Evolutionary conservation across 495 filamentous ascomycete species (phyloP).

Genomic region (Daldinia grandis): DNA sequence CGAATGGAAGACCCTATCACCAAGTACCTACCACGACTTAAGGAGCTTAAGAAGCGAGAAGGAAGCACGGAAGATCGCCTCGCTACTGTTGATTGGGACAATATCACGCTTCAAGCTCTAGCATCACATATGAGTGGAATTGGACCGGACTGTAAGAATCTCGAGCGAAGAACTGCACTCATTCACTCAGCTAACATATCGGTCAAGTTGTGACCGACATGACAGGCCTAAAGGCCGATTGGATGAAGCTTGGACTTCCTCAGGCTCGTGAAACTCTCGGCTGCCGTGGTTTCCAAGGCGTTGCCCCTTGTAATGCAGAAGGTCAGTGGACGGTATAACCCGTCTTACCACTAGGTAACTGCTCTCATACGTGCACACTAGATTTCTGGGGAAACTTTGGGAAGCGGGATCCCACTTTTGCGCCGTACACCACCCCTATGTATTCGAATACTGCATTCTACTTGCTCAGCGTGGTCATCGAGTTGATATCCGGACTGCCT

Average conservation of each 20-base stretch:
- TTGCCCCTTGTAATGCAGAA: not conserved
- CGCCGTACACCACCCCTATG: not conserved
- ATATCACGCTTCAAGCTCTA: conserved; percentile 58
- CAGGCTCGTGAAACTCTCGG: not conserved
- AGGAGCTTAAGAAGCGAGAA: conserved; percentile 20
- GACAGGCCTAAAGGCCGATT: conserved; percentile 27
- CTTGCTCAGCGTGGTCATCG: not conserved
- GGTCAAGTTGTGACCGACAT: conserved; percentile 37
- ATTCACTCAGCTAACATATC: not conserved
- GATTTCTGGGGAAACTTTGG: not conserved
- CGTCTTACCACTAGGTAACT: not conserved
- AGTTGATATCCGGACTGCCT: not conserved
- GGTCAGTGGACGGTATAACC: not conserved
- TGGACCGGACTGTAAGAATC: conserved; percentile 22
- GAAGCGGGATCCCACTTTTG: not conserved
- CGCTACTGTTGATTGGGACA: conserved; percentile 54
- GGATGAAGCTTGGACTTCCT: conserved; percentile 41
- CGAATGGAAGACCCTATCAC: conserved; percentile 55
- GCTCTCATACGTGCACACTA: not conserved
- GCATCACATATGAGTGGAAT: conserved; percentile 57
- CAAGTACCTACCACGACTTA: conserved; percentile 51
- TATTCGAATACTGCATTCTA: not conserved
- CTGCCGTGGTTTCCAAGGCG: not conserved
- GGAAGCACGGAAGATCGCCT: conserved; percentile 14
- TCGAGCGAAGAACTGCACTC: not conserved